These are phyloP conservation scores for Coffea canephora DNA, from an alignment of 257 asterid genomes.

Conservation along the genomic window DNA sequence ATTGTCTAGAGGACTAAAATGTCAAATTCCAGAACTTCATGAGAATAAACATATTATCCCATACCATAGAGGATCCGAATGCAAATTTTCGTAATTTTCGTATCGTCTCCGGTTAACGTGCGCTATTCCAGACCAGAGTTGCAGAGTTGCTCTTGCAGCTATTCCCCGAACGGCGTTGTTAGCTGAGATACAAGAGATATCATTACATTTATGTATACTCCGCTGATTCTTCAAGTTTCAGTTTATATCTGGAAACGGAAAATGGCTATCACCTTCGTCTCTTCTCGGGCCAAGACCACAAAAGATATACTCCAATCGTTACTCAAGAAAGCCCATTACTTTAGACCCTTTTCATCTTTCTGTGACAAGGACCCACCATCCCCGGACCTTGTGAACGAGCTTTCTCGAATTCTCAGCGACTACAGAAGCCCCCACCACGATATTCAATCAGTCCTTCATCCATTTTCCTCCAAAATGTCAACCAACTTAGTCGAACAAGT, in stretches of 20 bases:
- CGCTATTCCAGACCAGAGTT: too few species aligned
- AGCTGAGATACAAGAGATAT: too few species aligned
- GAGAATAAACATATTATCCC: background rate
- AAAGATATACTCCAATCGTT: conserved; percentile 1
- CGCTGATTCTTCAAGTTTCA: background rate
- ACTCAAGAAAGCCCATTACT: background rate
- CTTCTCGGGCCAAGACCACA: conserved; percentile 5
- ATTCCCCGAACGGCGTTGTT: background rate
- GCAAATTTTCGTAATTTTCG: background rate
- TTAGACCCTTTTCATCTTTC: conserved; percentile 16
- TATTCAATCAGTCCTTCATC: conserved; percentile 74
- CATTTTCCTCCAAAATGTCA: conserved; percentile 50
- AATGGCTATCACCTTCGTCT: conserved; percentile 12
- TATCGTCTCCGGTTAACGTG: too few species aligned
- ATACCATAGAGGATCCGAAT: background rate
- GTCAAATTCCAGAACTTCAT: background rate
- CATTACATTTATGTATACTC: too few species aligned
- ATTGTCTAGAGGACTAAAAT: background rate
- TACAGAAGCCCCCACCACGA: conserved; percentile 79
- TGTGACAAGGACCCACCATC: conserved; percentile 25
- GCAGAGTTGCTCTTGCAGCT: too few species aligned
- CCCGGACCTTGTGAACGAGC: conserved; percentile 56
- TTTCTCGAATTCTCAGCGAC: conserved; percentile 82
- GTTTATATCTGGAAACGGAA: too few species aligned
- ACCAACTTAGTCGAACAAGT: conserved; percentile 63